These are phyloP conservation scores for Ganoderma leucocontextum DNA, from an alignment of 1,284 basidiomycete species.

Conservation along the genomic window DNA sequence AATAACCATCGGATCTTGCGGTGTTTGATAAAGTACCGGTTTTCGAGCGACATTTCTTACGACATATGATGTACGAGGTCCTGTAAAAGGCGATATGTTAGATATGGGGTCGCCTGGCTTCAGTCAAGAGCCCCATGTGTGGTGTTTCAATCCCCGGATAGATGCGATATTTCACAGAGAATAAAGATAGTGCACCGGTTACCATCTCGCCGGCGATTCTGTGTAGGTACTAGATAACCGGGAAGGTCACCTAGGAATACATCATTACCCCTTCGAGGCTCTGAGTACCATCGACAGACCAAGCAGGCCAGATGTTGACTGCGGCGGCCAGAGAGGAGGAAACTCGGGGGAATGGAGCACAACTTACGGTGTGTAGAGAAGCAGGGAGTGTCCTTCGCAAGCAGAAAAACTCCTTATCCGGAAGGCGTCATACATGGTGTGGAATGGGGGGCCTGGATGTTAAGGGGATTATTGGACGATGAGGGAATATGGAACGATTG, in stretches of 20 bases:
- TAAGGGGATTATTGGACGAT: slow-evolving; percentile 18
- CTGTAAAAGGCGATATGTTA: background rate
- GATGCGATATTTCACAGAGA: slow-evolving; percentile 19
- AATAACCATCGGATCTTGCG: slow-evolving; percentile 2
- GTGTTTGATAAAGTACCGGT: background rate
- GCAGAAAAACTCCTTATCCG: slow-evolving; percentile 14
- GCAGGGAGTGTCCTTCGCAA: background rate
- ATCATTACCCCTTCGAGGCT: background rate
- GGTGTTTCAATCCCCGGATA: slow-evolving; percentile 12
- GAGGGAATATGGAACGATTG: slow-evolving; percentile 13
- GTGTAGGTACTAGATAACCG: background rate
- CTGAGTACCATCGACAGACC: background rate
- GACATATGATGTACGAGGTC: background rate
- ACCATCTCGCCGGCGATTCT: background rate
- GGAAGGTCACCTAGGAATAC: background rate
- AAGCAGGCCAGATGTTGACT: background rate
- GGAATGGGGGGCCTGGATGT: slow-evolving; percentile 14
- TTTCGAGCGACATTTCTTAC: background rate
- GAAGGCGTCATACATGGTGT: slow-evolving; percentile 12
- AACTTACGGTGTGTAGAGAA: slow-evolving; percentile 23
- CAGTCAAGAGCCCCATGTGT: background rate
- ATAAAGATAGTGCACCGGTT: background rate
- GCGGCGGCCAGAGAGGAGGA: slow-evolving; percentile 24
- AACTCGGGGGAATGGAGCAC: slow-evolving; percentile 27
- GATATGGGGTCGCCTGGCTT: background rate